Evolutionary conservation across 768 basidiomycete species (phyloP).

Genomic region (Auriscalpium orientale): DNA sequence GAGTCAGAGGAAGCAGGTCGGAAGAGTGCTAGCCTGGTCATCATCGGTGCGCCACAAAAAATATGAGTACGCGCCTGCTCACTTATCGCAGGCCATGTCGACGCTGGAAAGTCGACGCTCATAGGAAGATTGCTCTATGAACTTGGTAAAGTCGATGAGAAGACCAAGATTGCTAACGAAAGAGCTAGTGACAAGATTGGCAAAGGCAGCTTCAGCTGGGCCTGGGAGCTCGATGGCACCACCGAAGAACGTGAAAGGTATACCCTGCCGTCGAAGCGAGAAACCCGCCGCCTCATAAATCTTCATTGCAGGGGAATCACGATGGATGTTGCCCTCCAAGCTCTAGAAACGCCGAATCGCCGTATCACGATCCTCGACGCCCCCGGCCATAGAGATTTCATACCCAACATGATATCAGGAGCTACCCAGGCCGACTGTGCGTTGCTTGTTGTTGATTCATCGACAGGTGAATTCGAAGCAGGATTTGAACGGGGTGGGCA

Average conservation of each 20-base stretch:
- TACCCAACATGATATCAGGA: constrained; percentile 99
- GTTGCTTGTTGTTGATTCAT: constrained; percentile 85
- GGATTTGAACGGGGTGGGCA: constrained; percentile 94
- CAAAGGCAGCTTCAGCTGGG: constrained; percentile 95
- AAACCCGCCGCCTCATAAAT: no score
- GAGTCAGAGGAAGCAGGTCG: constrained; percentile 45
- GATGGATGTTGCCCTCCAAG: constrained; percentile 91
- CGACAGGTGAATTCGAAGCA: constrained; percentile 89
- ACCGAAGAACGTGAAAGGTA: constrained; percentile 90
- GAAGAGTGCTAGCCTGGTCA: constrained; percentile 77
- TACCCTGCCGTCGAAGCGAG: neutral
- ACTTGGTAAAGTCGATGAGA: constrained; percentile 81
- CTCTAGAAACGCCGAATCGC: constrained; percentile 62
- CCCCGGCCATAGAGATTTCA: constrained; percentile 95
- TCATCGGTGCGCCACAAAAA: constrained; percentile 59
- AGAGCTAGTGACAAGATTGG: constrained; percentile 84
- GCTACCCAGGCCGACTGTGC: constrained; percentile 96
- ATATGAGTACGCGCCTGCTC: no score
- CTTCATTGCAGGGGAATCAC: constrained; percentile 73
- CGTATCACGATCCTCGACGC: constrained; percentile 93
- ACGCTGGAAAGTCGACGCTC: constrained; percentile 96
- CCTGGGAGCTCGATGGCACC: constrained; percentile 94
- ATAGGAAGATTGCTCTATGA: constrained; percentile 96
- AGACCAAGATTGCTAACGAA: constrained; percentile 76
- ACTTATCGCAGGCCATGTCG: constrained; percentile 74